A percentile compares a stretch with the other conserved stretches of the same genome.
These are phyloP conservation scores for Phytophthora crassamura DNA, from an alignment of 352 stramenopile genomes.

Conservation along the genomic window DNA sequence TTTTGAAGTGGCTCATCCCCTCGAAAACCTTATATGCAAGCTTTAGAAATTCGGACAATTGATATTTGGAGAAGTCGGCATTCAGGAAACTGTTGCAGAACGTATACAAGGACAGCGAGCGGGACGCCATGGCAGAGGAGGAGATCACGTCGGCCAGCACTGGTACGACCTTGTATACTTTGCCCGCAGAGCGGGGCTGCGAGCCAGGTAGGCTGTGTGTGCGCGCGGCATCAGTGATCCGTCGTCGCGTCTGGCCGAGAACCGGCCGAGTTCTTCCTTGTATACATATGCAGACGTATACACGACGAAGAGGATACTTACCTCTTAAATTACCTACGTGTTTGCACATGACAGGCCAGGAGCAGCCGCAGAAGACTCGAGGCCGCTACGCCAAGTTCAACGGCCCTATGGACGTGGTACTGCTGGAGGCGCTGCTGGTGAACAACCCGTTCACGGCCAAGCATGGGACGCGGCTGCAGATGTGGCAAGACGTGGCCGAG, in stretches of 20 bases:
- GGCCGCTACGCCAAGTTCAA: constrained; percentile 86
- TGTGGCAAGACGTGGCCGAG: constrained; percentile 81
- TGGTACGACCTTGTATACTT: constrained; percentile 48
- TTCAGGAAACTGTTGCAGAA: constrained; percentile 35
- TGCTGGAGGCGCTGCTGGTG: constrained; percentile 72
- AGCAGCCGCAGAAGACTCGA: constrained; percentile 39
- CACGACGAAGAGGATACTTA: not conserved
- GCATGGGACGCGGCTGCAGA: constrained; percentile 83
- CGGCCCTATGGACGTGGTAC: constrained; percentile 75
- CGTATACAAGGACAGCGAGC: not conserved
- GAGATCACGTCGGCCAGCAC: constrained; percentile 30
- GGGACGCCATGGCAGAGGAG: constrained; percentile 37
- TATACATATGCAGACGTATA: not conserved
- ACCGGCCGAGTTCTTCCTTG: not conserved
- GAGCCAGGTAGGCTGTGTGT: constrained; percentile 22
- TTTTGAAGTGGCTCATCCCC: no score
- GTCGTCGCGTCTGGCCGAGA: not conserved
- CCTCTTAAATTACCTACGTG: no score
- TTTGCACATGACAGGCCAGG: constrained; percentile 5
- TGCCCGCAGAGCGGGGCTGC: constrained; percentile 27
- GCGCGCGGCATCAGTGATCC: constrained; percentile 4
- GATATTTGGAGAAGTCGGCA: constrained; percentile 18
- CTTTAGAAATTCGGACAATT: not conserved
- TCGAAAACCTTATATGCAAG: no score
- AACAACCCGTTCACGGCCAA: constrained; percentile 86